A percentile compares a stretch with the other conserved stretches of the same genome.
Conservation (phyloP, 1,284 basidiomycete species). For the Tranzscheliella williamsii region DNA sequence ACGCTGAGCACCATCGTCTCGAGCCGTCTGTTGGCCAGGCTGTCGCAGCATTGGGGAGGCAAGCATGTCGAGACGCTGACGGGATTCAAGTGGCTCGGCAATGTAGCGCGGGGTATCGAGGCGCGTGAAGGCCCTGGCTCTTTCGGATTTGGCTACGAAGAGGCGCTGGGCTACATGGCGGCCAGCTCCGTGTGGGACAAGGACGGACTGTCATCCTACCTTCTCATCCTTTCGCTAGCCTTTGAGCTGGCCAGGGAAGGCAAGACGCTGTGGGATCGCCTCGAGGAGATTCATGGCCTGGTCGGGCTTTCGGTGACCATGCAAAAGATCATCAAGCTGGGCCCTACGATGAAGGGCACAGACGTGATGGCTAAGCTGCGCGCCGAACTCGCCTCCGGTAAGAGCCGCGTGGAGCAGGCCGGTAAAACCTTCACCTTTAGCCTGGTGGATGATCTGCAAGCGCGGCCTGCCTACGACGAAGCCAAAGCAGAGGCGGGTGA, state of each 20-base stretch:
- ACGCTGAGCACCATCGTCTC: conserved; percentile 50
- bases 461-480: conserved; percentile 15
- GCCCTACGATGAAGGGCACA: conserved; percentile 39
- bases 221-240: conserved; percentile 44
- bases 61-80: conserved; percentile 49
- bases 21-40: conserved; percentile 38
- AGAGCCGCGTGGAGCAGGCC: conserved; percentile 11
- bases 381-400: conserved; percentile 23
- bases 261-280: conserved; percentile 47
- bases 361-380: conserved; percentile 47
- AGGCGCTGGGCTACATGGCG: conserved; percentile 55
- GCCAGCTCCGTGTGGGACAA: conserved; percentile 50
- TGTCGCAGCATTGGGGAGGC: conserved; percentile 35
- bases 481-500: conserved; percentile 35
- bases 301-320: conserved; percentile 45
- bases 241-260: conserved; percentile 32
- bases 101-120: conserved; percentile 37
- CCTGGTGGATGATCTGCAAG: conserved; percentile 42
- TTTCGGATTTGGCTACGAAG: conserved; percentile 53
- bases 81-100: conserved; percentile 56
- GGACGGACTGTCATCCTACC: conserved; percentile 50
- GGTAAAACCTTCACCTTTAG: conserved; percentile 19
- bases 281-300: conserved; percentile 45
- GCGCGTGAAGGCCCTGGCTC: conserved; percentile 27
- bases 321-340: conserved; percentile 49